Evolutionary conservation across 129 eudicot species (phyloP).

Genomic region (Sambucus nigra): DNA sequence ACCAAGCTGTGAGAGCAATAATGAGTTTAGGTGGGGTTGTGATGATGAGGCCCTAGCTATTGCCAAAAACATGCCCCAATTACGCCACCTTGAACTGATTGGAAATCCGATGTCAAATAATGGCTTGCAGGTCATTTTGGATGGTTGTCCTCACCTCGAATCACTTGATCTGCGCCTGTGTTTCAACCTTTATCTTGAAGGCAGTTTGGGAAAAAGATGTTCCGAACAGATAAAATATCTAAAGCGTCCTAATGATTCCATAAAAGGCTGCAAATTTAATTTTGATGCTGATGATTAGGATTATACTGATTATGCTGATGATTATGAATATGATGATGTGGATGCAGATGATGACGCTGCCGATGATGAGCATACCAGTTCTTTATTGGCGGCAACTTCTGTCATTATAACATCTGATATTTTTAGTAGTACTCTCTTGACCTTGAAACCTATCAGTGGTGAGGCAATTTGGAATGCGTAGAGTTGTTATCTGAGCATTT

Average conservation of each 20-base stretch:
- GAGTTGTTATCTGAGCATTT: not conserved
- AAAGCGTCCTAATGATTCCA: slow-evolving; percentile 7
- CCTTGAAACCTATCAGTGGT: not conserved
- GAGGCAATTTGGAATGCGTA: not conserved
- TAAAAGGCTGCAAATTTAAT: not conserved
- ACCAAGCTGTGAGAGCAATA: not conserved
- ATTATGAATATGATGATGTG: not conserved
- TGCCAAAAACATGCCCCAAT: slow-evolving; percentile 15
- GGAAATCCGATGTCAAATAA: slow-evolving; percentile 18
- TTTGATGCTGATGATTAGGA: not conserved
- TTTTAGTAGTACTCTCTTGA: too few relatives aligned
- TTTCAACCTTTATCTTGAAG: slow-evolving; percentile 11
- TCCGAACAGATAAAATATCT: slow-evolving; percentile 13
- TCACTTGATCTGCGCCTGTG: slow-evolving; percentile 30
- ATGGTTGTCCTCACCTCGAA: slow-evolving; percentile 17
- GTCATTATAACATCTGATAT: too few relatives aligned
- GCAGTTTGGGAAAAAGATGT: slow-evolving; percentile 13
- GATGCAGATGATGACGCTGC: not conserved
- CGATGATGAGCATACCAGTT: too few relatives aligned
- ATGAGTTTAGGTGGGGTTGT: not conserved
- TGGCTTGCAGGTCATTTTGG: slow-evolving; percentile 22
- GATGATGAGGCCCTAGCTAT: slow-evolving; percentile 17
- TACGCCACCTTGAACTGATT: slow-evolving; percentile 19
- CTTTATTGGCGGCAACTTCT: too few relatives aligned
- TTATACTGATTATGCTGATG: not conserved